Evolutionary conservation across 805 yeast genomes (phyloP).

Genomic region (Wilhelminamyces savonicus): DNA sequence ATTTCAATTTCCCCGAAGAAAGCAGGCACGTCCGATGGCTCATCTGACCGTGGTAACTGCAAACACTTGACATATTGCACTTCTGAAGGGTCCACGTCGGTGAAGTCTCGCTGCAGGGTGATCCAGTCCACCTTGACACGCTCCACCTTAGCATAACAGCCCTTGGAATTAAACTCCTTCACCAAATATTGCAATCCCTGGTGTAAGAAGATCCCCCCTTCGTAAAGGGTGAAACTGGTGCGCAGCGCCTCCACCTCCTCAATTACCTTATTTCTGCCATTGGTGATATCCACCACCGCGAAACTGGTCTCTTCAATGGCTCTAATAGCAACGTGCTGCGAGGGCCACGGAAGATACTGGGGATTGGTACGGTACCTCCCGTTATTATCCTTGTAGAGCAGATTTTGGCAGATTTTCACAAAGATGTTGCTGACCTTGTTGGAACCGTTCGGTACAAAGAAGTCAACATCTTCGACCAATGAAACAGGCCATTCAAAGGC

Average conservation of each 20-base stretch:
- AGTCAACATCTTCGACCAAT: constrained; percentile 45
- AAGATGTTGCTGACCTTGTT: constrained; percentile 11
- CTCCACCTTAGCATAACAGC: constrained; percentile 76
- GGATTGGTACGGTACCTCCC: constrained; percentile 29
- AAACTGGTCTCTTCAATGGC: constrained; percentile 76
- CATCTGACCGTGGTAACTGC: constrained; percentile 29
- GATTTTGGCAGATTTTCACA: constrained; percentile 27
- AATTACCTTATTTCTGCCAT: constrained; percentile 66
- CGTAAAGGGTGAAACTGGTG: constrained; percentile 82
- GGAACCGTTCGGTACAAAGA: constrained; percentile 42
- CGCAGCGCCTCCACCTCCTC: constrained; percentile 88
- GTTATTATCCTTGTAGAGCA: constrained; percentile 26
- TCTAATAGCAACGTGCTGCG: constrained; percentile 67
- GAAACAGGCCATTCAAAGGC: constrained; percentile 76
- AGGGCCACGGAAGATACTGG: constrained; percentile 75
- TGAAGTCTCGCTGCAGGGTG: constrained; percentile 85
- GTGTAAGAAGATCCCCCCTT: constrained; percentile 89
- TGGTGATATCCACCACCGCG: constrained; percentile 88
- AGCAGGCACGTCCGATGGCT: constrained; percentile 44
- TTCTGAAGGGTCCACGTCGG: constrained; percentile 84
- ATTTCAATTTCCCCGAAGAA: constrained; percentile 71
- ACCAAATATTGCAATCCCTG: constrained; percentile 91
- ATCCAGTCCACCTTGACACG: constrained; percentile 92
- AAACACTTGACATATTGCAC: constrained; percentile 60
- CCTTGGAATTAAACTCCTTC: constrained; percentile 73